Percentiles rank a stretch among this genome's conserved stretches.
Evolutionary conservation across 805 yeast species (phyloP).

Genomic region (Danielozyma ontarioensis): DNA sequence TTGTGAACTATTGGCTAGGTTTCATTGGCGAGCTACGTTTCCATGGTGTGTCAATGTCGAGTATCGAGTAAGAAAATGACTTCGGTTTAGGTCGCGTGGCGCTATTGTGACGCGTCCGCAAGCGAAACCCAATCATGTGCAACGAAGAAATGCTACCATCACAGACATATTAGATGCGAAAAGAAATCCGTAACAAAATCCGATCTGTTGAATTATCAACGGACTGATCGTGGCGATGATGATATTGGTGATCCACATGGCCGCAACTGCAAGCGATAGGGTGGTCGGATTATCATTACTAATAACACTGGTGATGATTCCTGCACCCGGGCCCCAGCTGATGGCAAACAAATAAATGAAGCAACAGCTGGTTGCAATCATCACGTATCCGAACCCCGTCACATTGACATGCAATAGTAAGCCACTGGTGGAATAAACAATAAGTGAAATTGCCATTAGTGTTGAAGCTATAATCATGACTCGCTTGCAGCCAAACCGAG

Average conservation of each 20-base stretch:
- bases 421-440: slow-evolving; percentile 10
- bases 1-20: too few species aligned
- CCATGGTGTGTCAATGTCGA: too few species aligned
- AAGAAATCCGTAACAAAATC: slow-evolving; percentile 14
- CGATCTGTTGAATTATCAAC: slow-evolving; percentile 11
- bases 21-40: too few species aligned
- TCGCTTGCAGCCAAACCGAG: slow-evolving; percentile 4
- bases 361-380: slow-evolving; percentile 12
- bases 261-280: slow-evolving; percentile 13
- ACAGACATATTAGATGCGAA: slow-evolving; percentile 8
- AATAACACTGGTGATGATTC: slow-evolving; percentile 17
- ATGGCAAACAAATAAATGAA: slow-evolving; percentile 18
- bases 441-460: slow-evolving; percentile 11
- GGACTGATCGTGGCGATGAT: slow-evolving; percentile 18
- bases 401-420: neutral
- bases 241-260: slow-evolving; percentile 19
- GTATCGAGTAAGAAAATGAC: too few species aligned
- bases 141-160: too few species aligned
- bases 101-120: too few species aligned
- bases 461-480: slow-evolving; percentile 10
- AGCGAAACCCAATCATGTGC: too few species aligned
- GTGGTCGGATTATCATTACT: slow-evolving; percentile 16
- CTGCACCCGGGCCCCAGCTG: slow-evolving; percentile 31
- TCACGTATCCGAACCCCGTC: slow-evolving; percentile 2
- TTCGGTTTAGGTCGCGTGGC: too few species aligned